Evolutionary conservation across 2,329 filamentous ascomycete genomes (phyloP).

Genomic region (Fonsecaea pugnacius): DNA sequence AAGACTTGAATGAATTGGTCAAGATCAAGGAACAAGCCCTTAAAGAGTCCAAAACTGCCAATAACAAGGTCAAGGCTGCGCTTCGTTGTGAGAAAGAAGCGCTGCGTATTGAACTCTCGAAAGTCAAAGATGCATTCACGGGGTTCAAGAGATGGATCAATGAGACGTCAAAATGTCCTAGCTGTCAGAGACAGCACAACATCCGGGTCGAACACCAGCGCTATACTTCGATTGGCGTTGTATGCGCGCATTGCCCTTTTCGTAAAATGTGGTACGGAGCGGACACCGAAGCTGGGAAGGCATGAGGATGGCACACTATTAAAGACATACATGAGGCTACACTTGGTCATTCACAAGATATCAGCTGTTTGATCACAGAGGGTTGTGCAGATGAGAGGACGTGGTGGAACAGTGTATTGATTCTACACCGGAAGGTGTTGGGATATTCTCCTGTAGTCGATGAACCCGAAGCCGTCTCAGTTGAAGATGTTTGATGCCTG

Average conservation of each 20-base stretch:
- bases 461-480: not conserved
- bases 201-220: constrained; percentile 4
- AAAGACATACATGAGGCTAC: not conserved
- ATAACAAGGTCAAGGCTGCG: constrained; percentile 15
- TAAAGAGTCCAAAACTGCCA: constrained; percentile 10
- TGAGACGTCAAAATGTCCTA: not conserved
- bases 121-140: constrained; percentile 11
- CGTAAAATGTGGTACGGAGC: not conserved
- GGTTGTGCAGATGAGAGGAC: not conserved
- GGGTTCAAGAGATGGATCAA: constrained; percentile 13
- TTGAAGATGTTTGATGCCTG: not conserved
- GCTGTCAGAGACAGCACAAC: constrained; percentile 12
- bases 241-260: constrained; percentile 10
- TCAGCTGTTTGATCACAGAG: not conserved
- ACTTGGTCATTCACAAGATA: not conserved
- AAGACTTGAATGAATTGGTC: not conserved
- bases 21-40: not conserved
- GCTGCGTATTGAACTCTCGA: not conserved
- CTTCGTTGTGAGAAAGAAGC: constrained; percentile 9
- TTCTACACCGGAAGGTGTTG: not conserved
- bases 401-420: not conserved
- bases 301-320: not conserved
- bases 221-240: constrained; percentile 3
- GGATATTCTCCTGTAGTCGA: not conserved
- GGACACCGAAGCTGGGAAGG: not conserved